phyloP scores from a whole-genome alignment of 2,329 filamentous ascomycete species.

The Talaromyces sp. region DNA sequence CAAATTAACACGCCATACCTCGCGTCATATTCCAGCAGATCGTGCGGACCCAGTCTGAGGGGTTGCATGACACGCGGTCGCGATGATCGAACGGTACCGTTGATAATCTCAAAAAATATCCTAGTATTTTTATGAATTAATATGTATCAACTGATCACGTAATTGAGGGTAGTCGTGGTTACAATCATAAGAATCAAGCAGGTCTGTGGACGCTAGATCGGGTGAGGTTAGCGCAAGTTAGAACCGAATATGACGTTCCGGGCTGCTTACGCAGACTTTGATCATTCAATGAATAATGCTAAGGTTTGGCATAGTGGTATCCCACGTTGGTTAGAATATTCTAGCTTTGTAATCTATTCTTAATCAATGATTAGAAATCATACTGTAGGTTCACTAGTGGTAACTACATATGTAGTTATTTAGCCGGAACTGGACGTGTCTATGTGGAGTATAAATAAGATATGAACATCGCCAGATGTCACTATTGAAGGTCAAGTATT shows the following conservation, averaged over 20 bases:
- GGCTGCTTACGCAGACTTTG: not conserved
- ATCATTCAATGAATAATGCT: not conserved
- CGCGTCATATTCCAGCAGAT: constrained; percentile 4
- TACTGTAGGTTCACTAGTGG: not conserved
- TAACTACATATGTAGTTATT: not conserved
- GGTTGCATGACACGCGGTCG: not conserved
- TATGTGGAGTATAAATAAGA: not conserved
- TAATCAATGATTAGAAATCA: not conserved
- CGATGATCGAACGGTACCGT: not conserved
- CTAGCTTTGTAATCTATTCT: not conserved
- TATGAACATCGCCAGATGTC: too few species aligned
- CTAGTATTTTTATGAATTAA: not conserved
- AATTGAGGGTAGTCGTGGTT: not conserved
- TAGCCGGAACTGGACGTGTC: not conserved
- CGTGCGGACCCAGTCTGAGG: not conserved
- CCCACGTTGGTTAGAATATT: not conserved
- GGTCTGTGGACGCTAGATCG: not conserved
- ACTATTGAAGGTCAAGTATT: too few species aligned
- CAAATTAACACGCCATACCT: constrained; percentile 5
- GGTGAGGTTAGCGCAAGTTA: not conserved
- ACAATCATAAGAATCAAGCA: too few species aligned
- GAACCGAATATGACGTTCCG: not conserved
- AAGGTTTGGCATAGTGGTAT: not conserved
- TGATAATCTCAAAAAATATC: not conserved
- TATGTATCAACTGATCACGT: not conserved